Evolutionary conservation across 257 asterid genomes (phyloP), one percentile per base, ranked within the genome.

Genomic region (Solanum piurae): DNA sequence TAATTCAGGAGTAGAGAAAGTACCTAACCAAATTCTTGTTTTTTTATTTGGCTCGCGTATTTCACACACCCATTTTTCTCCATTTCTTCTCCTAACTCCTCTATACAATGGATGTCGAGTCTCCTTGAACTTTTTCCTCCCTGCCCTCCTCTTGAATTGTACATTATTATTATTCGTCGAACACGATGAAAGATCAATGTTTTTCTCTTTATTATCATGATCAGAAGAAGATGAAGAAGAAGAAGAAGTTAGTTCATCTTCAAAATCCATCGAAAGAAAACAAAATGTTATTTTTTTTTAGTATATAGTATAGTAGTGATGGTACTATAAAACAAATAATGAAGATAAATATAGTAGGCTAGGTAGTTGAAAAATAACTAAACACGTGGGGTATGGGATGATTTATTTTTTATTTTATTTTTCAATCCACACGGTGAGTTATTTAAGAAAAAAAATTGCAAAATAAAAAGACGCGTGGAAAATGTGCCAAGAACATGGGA

Each of bases 1-100:
- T 93, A 91, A 86, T 74, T 94, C 94, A 20, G 94, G 90, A 14
- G 77, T 88, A 0, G 87, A 40, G 76, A 90, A 92, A 2, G 94
- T 93, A 14, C 93, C 96, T 29, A 91, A 16, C 96, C 94, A 90
- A 34, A 91, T 91, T 55, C 93, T 90, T 8, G 92, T 86, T 11
- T 88, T 88, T 74, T 86, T 88, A 86, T 90, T 40, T 8, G 93
- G 93, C n/a, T 89, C 93, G 2, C 92, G 92, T 46, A 93, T 68
- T 92, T 94, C 98, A 71, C 95, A 94, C 1, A 94, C 98, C 98
- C 96, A 95, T 69, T 91, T 91, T 12, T 86, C 89, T 83, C 91
- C 89, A 31, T 91, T 91, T 68, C 93, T 80, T 25, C 83, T 87
- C 86, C 98, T 66, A 4, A 94, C 93, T 49, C 95, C 98, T 83